A percentile compares a stretch with the other conserved stretches of the same genome.
phyloP scores from a whole-genome alignment of 2,329 filamentous ascomycete genomes.

The Colletotrichum endophyticum region DNA sequence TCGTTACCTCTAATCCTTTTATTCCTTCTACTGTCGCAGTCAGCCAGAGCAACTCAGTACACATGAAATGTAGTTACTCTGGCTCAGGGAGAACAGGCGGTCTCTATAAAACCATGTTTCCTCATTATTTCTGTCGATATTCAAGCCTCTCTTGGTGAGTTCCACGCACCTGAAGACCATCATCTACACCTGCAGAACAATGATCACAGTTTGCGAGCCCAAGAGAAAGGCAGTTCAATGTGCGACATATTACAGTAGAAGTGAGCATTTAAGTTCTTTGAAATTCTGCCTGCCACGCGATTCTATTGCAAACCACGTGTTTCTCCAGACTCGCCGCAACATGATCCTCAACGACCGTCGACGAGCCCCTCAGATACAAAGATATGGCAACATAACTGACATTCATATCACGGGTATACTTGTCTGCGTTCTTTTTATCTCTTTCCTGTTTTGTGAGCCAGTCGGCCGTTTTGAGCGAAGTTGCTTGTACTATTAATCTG shows the following conservation, averaged over 20 bases:
- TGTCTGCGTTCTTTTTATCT: background rate
- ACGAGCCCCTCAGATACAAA: background rate
- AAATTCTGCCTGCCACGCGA: background rate
- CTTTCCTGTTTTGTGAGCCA: background rate
- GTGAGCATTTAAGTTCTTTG: rapidly evolving
- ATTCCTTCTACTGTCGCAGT: rapidly evolving
- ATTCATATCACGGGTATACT: background rate
- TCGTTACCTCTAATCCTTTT: background rate
- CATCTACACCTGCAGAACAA: background rate
- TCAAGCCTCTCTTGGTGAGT: background rate
- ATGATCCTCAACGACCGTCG: background rate
- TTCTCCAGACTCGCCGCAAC: background rate
- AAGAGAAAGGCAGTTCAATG: rapidly evolving
- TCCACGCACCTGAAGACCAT: background rate
- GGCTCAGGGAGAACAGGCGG: too few relatives aligned
- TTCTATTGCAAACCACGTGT: background rate
- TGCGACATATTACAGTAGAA: background rate
- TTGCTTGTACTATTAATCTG: background rate
- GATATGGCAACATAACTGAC: background rate
- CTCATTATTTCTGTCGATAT: background rate
- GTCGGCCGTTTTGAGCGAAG: background rate
- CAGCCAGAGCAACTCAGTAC: background rate
- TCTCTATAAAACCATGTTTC: background rate
- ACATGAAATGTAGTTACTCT: rapidly evolving
- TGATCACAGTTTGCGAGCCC: background rate